Conservation (phyloP, 768 basidiomycete genomes). For the Suillus brevipes region DNA sequence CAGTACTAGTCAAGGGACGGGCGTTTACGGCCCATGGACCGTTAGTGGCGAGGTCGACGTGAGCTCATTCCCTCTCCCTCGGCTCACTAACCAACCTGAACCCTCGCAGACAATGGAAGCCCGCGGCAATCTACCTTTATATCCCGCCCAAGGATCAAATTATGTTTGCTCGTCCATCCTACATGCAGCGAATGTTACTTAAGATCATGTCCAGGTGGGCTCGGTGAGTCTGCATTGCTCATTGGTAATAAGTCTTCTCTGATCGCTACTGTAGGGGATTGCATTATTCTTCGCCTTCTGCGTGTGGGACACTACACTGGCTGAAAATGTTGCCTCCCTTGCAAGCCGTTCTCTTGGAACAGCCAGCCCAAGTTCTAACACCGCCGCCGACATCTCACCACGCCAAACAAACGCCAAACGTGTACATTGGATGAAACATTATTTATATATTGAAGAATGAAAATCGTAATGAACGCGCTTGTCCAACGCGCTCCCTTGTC, state of each 20-base stretch:
- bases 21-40: slow-evolving; percentile 45
- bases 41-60: slow-evolving; percentile 60
- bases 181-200: neutral
- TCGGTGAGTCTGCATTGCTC: neutral
- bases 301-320: slow-evolving; percentile 37
- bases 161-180: slow-evolving; percentile 46
- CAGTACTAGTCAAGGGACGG: slow-evolving; percentile 13
- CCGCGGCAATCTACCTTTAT: slow-evolving; percentile 47
- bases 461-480: no score
- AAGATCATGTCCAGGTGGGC: neutral
- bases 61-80: slow-evolving; percentile 18
- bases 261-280: slow-evolving; percentile 35
- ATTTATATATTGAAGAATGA: no score
- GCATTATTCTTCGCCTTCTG: slow-evolving; percentile 27
- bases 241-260: neutral
- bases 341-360: slow-evolving; percentile 28
- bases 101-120: slow-evolving; percentile 49
- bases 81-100: neutral
- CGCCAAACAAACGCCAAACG: no score
- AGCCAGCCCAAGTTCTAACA: no score
- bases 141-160: slow-evolving; percentile 45
- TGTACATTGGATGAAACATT: no score
- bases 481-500: no score
- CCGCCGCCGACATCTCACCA: no score
- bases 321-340: slow-evolving; percentile 19